A percentile compares a stretch with the other conserved stretches of the same genome.
phyloP scores from a whole-genome alignment of 1,139 yeast species.

The Protomyces arabidopsidicola region DNA sequence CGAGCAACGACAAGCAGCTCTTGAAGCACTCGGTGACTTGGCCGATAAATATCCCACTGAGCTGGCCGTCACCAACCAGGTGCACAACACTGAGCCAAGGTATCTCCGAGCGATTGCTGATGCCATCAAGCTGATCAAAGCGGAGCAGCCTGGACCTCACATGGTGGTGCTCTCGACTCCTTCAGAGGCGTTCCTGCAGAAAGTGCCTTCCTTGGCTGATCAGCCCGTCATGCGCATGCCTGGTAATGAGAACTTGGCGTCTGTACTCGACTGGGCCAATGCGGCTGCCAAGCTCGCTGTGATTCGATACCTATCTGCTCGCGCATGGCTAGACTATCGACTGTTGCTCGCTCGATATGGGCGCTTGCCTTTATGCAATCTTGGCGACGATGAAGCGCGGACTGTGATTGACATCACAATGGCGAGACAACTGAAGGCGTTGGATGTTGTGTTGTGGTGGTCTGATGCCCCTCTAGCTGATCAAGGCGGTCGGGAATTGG shows the following conservation, averaged over 20 bases:
- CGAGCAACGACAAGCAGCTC: conserved; percentile 39
- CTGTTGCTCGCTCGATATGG: conserved; percentile 64
- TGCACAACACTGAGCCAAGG: conserved; percentile 41
- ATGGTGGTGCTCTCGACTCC: conserved; percentile 22
- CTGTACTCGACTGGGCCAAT: conserved; percentile 84
- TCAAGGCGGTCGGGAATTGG: conserved; percentile 78
- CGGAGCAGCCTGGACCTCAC: conserved; percentile 4
- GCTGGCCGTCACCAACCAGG: conserved; percentile 46
- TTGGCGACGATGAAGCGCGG: conserved; percentile 69
- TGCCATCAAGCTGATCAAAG: conserved; percentile 46
- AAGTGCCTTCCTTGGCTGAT: conserved; percentile 3
- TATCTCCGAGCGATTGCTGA: conserved; percentile 56
- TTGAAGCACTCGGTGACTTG: conserved; percentile 37
- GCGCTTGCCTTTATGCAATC: conserved; percentile 78
- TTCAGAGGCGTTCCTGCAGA: not conserved
- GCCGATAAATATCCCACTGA: conserved; percentile 52
- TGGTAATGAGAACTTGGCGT: conserved; percentile 41
- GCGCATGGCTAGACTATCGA: conserved; percentile 69
- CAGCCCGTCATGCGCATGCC: conserved; percentile 45
- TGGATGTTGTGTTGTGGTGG: conserved; percentile 88
- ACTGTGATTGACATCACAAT: conserved; percentile 79
- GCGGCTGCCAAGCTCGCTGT: conserved; percentile 62
- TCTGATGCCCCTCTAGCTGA: conserved; percentile 76
- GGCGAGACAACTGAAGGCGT: conserved; percentile 66
- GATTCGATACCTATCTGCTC: conserved; percentile 67